These are phyloP conservation scores for Bondarzewia mesenterica DNA, from an alignment of 1,284 basidiomycete genomes.

Conservation along the genomic window DNA sequence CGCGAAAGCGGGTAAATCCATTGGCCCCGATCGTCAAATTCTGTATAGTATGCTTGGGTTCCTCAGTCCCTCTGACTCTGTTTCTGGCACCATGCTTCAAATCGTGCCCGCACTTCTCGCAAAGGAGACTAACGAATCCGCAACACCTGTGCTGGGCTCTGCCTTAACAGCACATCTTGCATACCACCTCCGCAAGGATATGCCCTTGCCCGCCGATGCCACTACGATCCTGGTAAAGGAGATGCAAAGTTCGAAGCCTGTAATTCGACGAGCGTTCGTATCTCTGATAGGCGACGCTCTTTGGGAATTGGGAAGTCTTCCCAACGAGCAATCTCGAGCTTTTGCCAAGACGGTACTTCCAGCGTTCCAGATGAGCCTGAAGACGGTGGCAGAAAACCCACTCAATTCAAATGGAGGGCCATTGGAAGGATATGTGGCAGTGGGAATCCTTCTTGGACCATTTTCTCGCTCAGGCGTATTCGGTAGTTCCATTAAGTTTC, in stretches of 20 bases:
- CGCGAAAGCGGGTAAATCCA: constrained; percentile 77
- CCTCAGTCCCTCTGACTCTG: constrained; percentile 40
- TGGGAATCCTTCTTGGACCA: constrained; percentile 63
- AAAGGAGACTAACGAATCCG: constrained; percentile 74
- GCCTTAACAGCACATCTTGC: constrained; percentile 55
- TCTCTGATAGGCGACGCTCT: constrained; percentile 27
- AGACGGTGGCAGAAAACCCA: constrained; percentile 53
- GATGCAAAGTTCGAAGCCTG: constrained; percentile 42
- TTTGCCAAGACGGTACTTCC: constrained; percentile 52
- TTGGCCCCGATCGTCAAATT: constrained; percentile 80
- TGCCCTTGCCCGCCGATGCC: constrained; percentile 35
- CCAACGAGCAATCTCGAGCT: constrained; percentile 28
- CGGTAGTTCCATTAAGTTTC: constrained; percentile 30
- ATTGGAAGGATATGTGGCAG: constrained; percentile 77
- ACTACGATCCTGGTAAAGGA: constrained; percentile 55
- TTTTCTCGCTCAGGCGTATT: constrained; percentile 41
- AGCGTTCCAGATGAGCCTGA: constrained; percentile 64
- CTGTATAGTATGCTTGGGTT: constrained; percentile 71
- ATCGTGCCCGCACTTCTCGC: constrained; percentile 51
- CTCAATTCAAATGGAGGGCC: constrained; percentile 54
- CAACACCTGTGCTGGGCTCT: constrained; percentile 44
- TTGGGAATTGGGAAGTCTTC: constrained; percentile 25
- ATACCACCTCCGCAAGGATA: constrained; percentile 37
- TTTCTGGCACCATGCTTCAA: constrained; percentile 50
- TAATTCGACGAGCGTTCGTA: constrained; percentile 28